A percentile compares a stretch with the other conserved stretches of the same genome.
phyloP scores from a whole-genome alignment of 805 yeast species.

The Sugiyamaella qingdaonensis region DNA sequence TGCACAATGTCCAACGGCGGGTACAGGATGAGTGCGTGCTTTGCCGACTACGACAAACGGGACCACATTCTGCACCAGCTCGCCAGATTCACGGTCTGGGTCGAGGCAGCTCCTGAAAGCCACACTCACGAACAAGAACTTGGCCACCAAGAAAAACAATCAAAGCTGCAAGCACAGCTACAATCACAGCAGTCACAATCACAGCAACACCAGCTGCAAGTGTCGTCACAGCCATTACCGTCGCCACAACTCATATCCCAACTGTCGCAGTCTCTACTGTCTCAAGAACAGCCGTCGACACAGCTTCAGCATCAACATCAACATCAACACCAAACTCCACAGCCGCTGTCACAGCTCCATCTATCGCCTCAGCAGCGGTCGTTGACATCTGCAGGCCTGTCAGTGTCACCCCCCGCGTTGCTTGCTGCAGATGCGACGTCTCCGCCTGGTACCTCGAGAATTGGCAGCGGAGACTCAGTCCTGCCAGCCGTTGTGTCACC shows the following conservation, averaged over 20 bases:
- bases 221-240: too few species aligned
- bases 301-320: background rate
- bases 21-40: slow-evolving; percentile 34
- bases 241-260: too few species aligned
- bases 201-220: background rate
- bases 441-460: background rate
- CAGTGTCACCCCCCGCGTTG: too few species aligned
- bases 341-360: background rate
- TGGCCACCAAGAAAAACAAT: background rate
- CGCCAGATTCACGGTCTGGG: slow-evolving; percentile 33
- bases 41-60: slow-evolving; percentile 37
- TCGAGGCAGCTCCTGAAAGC: slow-evolving; percentile 16
- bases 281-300: background rate
- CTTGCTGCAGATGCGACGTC: background rate
- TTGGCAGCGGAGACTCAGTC: background rate
- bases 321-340: background rate
- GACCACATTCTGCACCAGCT: slow-evolving; percentile 32
- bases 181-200: background rate
- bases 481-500: background rate
- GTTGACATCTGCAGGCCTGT: background rate
- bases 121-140: too few species aligned
- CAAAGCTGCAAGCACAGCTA: slow-evolving; percentile 1
- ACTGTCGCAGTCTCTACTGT: background rate
- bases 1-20: slow-evolving; percentile 22
- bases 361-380: background rate